Base-by-base conservation (phyloP, 768 basidiomycete genomes). In the Russula ochroleuca region DNA sequence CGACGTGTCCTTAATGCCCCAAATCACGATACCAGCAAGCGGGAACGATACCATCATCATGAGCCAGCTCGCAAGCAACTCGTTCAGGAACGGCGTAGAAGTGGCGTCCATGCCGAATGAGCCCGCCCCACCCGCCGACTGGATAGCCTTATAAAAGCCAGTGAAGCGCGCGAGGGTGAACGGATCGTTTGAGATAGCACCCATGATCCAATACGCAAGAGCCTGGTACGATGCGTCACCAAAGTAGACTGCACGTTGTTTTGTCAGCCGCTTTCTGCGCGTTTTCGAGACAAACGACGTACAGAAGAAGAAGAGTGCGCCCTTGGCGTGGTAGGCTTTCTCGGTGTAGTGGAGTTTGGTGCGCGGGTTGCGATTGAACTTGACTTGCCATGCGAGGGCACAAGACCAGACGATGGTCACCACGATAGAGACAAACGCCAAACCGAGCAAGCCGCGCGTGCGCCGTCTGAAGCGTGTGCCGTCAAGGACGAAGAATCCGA, bases 101-200 rank as follows among this genome's bases (percentile, higher is more conserved):
- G 76, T 75, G 2, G 79, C 79, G 69, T 80, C 79, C 78, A 80
- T 79, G 31, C 78, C 79, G 67, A 75, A 80, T 37, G 72, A 73
- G 52, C 76, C 76, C 15, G 79, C 79, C 19, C 68, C 62, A 23
- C 78, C 78, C 2, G 72, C 72, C 35, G 70, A 72, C 67, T 75
- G 73, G 37, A 74, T 49, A 17, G 76, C 77, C 72, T 79, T 79
- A 75, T 78, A 80, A 60, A 77, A 72, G 1, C 79, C 79, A 3
- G 78, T 76, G 67, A 72, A 78, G 21, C 79, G 74, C 58, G 79
- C 79, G 52, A 80, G 75, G 43, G 66, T 73, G 72, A 78, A 79
- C 7, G 78, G 77, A 70, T 79, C 78, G 72, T 79, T 79, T n/a
- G 78, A 72, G 61, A 79, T 70, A 31, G 77, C 74, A 33, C 73